phyloP scores from a whole-genome alignment of 164 flowering plant species.

The Nymphaea colorata region DNA sequence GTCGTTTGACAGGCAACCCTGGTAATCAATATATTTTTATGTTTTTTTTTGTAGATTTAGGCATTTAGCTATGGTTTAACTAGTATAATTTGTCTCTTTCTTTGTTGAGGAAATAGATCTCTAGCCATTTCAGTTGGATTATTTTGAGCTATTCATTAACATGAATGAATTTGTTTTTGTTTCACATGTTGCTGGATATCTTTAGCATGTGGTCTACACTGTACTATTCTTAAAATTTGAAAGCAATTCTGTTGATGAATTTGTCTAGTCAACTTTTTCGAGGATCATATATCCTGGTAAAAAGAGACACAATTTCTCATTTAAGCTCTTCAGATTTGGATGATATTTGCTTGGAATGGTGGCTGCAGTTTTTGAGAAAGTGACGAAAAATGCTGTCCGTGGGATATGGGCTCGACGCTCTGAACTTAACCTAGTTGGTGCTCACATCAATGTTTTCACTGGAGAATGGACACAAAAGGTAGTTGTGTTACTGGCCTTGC shows the following conservation, averaged over 20 bases:
- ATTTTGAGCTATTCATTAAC: no score
- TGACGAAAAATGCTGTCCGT: constrained; percentile 89
- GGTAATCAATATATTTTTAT: constrained; percentile 31
- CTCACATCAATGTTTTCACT: constrained; percentile 94
- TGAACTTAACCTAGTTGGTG: constrained; percentile 84
- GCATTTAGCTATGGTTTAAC: neutral
- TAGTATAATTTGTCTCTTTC: neutral
- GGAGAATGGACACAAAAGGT: constrained; percentile 99
- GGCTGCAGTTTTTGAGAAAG: constrained; percentile 85
- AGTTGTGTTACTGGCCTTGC: neutral
- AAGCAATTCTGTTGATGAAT: no score
- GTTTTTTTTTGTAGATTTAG: neutral
- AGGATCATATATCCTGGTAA: no score
- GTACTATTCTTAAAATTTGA: no score
- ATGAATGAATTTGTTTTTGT: no score
- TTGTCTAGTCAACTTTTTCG: no score
- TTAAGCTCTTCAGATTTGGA: no score
- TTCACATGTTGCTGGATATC: no score
- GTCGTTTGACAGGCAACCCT: constrained; percentile 85
- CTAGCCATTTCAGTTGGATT: no score
- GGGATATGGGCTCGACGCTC: constrained; percentile 98
- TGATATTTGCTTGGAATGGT: no score
- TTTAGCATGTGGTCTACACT: no score
- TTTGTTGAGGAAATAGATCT: neutral
- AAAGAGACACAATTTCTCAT: no score